Evolutionary conservation across 2,329 filamentous ascomycete species (phyloP).

Genomic region (Diatrype stigma): DNA sequence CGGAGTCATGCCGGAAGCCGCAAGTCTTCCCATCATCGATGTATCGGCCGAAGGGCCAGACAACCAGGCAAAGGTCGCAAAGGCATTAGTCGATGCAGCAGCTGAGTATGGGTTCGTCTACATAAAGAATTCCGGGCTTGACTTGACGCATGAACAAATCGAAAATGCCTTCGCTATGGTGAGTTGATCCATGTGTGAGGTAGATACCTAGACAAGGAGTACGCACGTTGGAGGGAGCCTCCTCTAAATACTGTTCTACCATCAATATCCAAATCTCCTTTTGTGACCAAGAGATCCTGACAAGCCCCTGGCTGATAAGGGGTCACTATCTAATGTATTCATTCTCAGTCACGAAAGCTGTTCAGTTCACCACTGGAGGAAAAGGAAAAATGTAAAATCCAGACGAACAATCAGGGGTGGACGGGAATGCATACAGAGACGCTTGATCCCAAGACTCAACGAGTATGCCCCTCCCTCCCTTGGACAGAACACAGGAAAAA

Average conservation of each 20-base stretch:
- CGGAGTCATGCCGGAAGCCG: constrained; percentile 21
- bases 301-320: neutral
- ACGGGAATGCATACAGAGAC: constrained; percentile 83
- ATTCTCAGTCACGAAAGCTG: constrained; percentile 72
- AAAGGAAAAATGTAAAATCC: constrained; percentile 71
- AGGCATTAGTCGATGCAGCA: constrained; percentile 73
- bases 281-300: too few relatives aligned
- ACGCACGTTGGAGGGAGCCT: too few relatives aligned
- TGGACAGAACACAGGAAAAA: too few relatives aligned
- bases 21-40: constrained; percentile 76
- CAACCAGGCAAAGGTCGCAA: constrained; percentile 51
- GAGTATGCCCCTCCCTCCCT: constrained; percentile 44
- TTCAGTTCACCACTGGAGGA: constrained; percentile 68
- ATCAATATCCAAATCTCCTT: too few relatives aligned
- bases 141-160: constrained; percentile 64
- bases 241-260: too few relatives aligned
- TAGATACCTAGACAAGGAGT: too few relatives aligned
- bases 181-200: constrained; percentile 19
- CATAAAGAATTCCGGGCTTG: constrained; percentile 68
- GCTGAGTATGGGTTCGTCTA: constrained; percentile 85
- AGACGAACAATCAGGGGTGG: constrained; percentile 83
- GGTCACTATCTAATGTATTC: constrained; percentile 3
- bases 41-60: constrained; percentile 58
- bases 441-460: constrained; percentile 77
- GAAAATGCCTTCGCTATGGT: constrained; percentile 72